Evolutionary conservation across 805 yeast species (phyloP).

Genomic region (Yarrowia osloensis): DNA sequence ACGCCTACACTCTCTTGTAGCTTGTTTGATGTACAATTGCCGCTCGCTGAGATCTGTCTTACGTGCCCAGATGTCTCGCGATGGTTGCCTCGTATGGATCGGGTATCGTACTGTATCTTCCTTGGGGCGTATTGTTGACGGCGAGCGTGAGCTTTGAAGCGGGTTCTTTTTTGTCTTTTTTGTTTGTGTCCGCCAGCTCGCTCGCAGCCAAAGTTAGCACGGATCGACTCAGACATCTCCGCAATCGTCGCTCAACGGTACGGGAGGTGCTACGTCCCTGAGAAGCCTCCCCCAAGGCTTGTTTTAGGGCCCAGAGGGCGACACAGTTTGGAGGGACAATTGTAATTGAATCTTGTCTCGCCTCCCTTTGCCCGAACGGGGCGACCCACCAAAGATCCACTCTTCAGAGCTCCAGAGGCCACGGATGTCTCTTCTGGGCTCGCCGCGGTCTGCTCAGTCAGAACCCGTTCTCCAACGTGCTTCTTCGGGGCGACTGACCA

Average conservation of each 20-base stretch:
- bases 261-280: slow-evolving; percentile 7
- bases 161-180: no score
- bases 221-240: slow-evolving; percentile 4
- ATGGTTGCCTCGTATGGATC: not conserved
- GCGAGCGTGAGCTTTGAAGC: not conserved
- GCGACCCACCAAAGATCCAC: not conserved
- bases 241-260: slow-evolving; percentile 20
- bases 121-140: not conserved
- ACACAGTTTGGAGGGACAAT: not conserved
- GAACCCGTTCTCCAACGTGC: not conserved
- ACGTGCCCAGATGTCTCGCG: no score
- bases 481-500: not conserved
- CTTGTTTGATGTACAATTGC: not conserved
- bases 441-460: no score
- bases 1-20: not conserved
- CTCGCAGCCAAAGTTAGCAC: not conserved
- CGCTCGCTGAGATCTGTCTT: no score
- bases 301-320: not conserved
- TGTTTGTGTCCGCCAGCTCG: not conserved
- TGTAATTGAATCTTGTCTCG: slow-evolving; percentile 9
- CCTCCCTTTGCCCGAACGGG: slow-evolving; percentile 14
- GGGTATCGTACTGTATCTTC: not conserved
- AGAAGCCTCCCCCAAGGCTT: no score
- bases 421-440: no score
- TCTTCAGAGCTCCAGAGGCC: not conserved